Evolutionary conservation across 2,329 filamentous ascomycete species (phyloP).

Genomic region (Chrysoporthe austroafricana): DNA sequence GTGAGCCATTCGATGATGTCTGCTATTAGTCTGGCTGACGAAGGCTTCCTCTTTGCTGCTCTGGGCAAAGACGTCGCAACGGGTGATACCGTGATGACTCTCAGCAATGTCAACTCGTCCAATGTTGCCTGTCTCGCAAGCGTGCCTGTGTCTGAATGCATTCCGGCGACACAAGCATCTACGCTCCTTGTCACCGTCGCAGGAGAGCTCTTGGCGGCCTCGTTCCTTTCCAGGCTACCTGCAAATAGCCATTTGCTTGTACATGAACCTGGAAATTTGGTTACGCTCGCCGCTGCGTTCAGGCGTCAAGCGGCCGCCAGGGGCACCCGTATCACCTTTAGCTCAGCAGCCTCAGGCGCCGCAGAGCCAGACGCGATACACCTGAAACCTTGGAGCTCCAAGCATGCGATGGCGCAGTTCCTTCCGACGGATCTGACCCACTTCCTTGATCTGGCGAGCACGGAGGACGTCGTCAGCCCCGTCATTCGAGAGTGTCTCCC

Average conservation of each 20-base stretch:
- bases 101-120: not conserved
- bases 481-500: not conserved
- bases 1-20: not conserved
- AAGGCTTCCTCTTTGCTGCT: not conserved
- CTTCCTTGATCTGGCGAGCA: not conserved
- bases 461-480: not conserved
- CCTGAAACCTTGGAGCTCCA: not conserved
- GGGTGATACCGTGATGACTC: not conserved
- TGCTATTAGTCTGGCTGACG: not conserved
- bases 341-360: not conserved
- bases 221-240: not conserved
- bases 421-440: not conserved
- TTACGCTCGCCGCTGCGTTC: not conserved
- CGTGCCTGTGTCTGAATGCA: not conserved
- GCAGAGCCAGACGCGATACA: not conserved
- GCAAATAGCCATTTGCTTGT: not conserved
- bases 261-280: not conserved
- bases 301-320: not conserved
- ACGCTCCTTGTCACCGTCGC: not conserved
- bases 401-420: not conserved
- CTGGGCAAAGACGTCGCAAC: not conserved
- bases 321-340: not conserved
- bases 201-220: slow-evolving; percentile 1
- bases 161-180: not conserved
- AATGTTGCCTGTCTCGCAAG: not conserved